Percentiles rank a stretch among this genome's conserved stretches.
phyloP scores from a whole-genome alignment of 2,329 filamentous ascomycete genomes.

The Nakataea oryzae region DNA sequence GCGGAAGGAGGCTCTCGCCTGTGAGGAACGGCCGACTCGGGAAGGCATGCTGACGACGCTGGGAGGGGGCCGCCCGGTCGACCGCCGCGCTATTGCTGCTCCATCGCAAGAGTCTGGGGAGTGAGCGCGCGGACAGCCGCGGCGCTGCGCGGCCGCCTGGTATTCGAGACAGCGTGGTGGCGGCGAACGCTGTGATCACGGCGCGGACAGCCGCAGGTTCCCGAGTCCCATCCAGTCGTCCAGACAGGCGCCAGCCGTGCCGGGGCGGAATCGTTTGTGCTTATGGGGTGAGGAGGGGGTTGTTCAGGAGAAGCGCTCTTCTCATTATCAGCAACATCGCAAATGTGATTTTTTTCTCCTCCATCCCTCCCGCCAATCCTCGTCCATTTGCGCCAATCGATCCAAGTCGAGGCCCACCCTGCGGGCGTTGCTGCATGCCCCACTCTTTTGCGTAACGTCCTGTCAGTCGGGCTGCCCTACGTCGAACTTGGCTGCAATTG shows the following conservation, averaged over 20 bases:
- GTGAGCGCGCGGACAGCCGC: conserved; percentile 32
- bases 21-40: background rate
- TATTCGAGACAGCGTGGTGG: conserved; percentile 31
- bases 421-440: too few species aligned
- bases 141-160: conserved; percentile 24
- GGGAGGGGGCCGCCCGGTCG: conserved; percentile 29
- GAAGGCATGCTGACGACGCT: conserved; percentile 4
- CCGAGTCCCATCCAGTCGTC: conserved; percentile 7
- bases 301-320: background rate
- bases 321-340: background rate
- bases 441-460: background rate
- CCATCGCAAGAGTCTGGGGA: conserved; percentile 25
- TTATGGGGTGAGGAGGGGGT: background rate
- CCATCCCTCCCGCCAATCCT: background rate
- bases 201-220: background rate
- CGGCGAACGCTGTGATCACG: background rate
- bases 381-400: background rate
- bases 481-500: background rate
- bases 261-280: background rate
- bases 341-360: background rate
- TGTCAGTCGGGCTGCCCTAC: background rate
- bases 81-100: conserved; percentile 23
- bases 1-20: background rate
- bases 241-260: conserved; percentile 4
- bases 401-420: background rate